Base-by-base conservation (phyloP, 2,329 filamentous ascomycete genomes). In the Ophiostoma sp. region DNA sequence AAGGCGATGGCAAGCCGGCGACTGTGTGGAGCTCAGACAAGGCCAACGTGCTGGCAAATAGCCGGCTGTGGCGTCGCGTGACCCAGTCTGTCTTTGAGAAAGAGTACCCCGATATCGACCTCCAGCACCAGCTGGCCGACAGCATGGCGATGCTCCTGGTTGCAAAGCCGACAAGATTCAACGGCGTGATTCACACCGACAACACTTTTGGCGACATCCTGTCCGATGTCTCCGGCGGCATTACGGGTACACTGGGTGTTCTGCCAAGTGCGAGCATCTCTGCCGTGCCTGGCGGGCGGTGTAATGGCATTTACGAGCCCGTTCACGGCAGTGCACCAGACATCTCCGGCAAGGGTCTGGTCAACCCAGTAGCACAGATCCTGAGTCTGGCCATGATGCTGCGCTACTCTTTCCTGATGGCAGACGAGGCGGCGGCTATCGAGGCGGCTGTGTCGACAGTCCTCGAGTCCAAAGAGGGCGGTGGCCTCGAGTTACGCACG, bases 321-420 rank as follows among this genome's bases (percentile, higher is more conserved):
- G 90, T 92, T 67, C 89, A 92, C 75, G 89, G 88, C 80, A 85
- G 75, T 66, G 90, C 89, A 2, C 89, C 90, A 11, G 89, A 92
- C 73, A 92, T 92, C 72, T 85, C 87, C 7, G 89, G 89, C 68
- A 84, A 89, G 75, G 87, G 87, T 52, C 82, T 90, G 58, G 89
- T 89, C 67, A 92, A 92, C 78, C 89, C 89, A 0, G 83, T 92
- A 45, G 89, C 88, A 0, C 86, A 88, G 72, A 86, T 92, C 44
- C 81, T 92, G 52, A 91, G 88, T 65, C 78, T 90, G 40, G 87
- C 87, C 68, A 89, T 92, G 88, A 85, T 92, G 82, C 81, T 92
- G 71, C 86, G 90, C 74, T 92, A 92, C 78, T 91, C 88, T 1
- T 82, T 90, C 65, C 81, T 84, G 70, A 80, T 86, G 70, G 82